Conservation (phyloP, 1,284 basidiomycete genomes). For the Blastosporella zonata region DNA sequence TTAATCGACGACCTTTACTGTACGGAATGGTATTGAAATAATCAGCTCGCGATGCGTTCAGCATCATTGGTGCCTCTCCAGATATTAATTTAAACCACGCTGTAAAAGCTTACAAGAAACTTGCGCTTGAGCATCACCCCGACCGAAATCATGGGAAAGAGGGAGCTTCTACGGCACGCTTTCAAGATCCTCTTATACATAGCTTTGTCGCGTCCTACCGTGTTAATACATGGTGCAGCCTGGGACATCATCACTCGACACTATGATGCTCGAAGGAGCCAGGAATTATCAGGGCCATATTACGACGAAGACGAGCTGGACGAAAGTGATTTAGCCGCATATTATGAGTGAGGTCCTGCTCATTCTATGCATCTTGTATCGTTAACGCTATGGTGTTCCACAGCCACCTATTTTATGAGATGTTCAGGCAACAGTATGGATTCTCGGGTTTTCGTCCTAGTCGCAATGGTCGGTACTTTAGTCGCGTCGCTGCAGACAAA, state of each 20-base stretch:
- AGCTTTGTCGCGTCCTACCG: background rate
- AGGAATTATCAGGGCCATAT: conserved; percentile 12
- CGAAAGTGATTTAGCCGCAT: conserved; percentile 19
- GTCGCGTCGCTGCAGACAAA: background rate
- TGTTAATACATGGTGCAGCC: conserved; percentile 24
- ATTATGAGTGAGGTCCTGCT: conserved; percentile 26
- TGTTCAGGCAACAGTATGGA: conserved; percentile 20
- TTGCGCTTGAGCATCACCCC: conserved; percentile 33
- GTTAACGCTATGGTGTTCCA: background rate
- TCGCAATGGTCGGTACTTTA: conserved; percentile 26
- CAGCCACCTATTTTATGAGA: conserved; percentile 35
- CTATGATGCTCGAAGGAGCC: conserved; percentile 30
- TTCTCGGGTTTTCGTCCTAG: conserved; percentile 21
- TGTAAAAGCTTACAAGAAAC: conserved; percentile 30
- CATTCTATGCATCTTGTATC: conserved; percentile 2
- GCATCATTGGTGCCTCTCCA: conserved; percentile 25
- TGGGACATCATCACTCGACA: conserved; percentile 33
- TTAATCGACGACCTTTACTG: background rate
- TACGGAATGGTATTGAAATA: conserved; percentile 24
- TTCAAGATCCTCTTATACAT: conserved; percentile 27
- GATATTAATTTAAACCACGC: conserved; percentile 26
- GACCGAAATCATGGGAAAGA: conserved; percentile 29
- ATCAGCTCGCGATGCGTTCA: conserved; percentile 30
- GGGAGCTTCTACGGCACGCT: conserved; percentile 26
- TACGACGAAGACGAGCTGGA: conserved; percentile 24